These are phyloP conservation scores for Rhodamnia argentea DNA, from an alignment of 345 rosid species.

Conservation along the genomic window DNA sequence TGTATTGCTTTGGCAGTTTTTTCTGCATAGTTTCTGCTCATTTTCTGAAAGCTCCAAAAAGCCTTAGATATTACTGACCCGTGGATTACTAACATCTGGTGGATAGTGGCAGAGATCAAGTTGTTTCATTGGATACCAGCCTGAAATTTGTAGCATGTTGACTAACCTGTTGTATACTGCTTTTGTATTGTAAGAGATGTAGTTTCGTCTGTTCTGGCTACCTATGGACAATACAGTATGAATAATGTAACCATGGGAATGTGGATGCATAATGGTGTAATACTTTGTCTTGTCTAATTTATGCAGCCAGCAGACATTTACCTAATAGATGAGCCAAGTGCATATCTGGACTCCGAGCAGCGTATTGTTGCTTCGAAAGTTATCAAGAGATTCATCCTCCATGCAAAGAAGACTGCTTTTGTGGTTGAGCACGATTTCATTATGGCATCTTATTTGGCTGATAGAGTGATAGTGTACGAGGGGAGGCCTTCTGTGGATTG, in stretches of 20 bases:
- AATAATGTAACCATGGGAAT: not conserved
- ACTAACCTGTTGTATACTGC: not conserved
- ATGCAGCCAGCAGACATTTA: conserved; percentile 98
- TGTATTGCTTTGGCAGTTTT: not conserved
- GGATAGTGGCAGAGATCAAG: not conserved
- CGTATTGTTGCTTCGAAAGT: conserved; percentile 98
- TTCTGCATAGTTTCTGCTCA: not conserved
- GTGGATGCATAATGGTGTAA: not conserved
- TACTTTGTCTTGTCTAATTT: not conserved
- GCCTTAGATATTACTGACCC: not conserved
- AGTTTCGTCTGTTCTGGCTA: not conserved
- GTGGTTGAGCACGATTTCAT: conserved; percentile 99
- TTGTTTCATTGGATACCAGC: not conserved
- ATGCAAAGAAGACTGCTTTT: conserved; percentile 97
- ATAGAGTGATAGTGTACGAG: conserved; percentile 91
- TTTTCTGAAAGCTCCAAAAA: not conserved
- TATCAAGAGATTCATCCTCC: conserved; percentile 94
- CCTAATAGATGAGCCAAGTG: conserved; percentile 97
- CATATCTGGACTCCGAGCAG: conserved; percentile 99
- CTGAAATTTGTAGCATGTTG: not conserved
- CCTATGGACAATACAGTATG: not conserved
- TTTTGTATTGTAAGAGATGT: not conserved
- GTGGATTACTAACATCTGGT: not conserved
- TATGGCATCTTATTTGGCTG: conserved; percentile 94
- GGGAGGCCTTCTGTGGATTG: conserved; percentile 87